Percentiles rank a stretch among this genome's conserved stretches.
These are phyloP conservation scores for Alloteropsis semialata DNA, from an alignment of 176 grass and related monocot species.

Conservation along the genomic window DNA sequence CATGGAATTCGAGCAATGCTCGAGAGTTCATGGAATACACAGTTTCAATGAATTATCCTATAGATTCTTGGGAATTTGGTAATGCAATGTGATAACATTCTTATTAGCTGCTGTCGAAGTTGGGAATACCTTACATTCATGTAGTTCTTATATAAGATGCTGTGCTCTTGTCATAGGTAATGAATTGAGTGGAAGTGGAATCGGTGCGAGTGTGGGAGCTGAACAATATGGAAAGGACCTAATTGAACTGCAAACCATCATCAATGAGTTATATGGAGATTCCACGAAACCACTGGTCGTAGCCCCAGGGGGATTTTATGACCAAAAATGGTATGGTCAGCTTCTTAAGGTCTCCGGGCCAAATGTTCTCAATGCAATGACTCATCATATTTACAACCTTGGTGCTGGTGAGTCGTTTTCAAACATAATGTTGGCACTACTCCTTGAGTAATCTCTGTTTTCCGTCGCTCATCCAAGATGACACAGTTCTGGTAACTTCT, in stretches of 20 bases:
- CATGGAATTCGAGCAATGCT: constrained; percentile 85
- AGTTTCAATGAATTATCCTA: constrained; percentile 58
- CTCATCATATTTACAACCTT: constrained; percentile 99
- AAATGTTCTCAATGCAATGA: constrained; percentile 63
- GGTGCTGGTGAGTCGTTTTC: constrained; percentile 66
- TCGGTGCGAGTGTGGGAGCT: constrained; percentile 73
- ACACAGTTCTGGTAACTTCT: not conserved
- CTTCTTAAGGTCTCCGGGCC: constrained; percentile 74
- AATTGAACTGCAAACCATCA: constrained; percentile 61
- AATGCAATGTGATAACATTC: constrained; percentile 28
- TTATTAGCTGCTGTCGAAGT: not conserved
- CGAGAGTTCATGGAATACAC: constrained; percentile 74
- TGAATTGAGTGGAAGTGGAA: constrained; percentile 84
- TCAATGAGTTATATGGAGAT: constrained; percentile 54
- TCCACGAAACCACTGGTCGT: constrained; percentile 59
- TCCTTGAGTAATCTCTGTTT: not conserved
- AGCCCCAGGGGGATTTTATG: constrained; percentile 93
- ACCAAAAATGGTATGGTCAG: constrained; percentile 65
- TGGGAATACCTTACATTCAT: not conserved
- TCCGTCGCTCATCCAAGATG: not conserved
- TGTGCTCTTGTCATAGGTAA: constrained; percentile 59
- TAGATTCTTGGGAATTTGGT: constrained; percentile 99
- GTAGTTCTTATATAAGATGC: constrained; percentile 6
- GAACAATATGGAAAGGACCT: constrained; percentile 82
- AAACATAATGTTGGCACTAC: not conserved